phyloP scores from a whole-genome alignment of 164 flowering plant genomes.

The Euptelea pleiosperma region DNA sequence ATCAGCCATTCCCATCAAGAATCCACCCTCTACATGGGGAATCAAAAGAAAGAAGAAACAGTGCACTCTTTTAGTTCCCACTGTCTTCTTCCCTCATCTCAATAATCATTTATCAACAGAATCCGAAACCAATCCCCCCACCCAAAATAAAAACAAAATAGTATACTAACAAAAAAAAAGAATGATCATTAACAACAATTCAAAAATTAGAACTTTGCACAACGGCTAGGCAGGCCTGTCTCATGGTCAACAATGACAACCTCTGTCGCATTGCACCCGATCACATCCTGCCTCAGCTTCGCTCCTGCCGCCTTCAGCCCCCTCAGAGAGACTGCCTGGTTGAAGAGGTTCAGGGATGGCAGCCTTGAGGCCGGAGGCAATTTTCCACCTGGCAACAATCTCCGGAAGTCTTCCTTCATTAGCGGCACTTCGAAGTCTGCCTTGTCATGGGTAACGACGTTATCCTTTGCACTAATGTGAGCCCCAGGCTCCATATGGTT shows the following conservation, averaged over 20 bases:
- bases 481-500: slow-evolving; percentile 99
- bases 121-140: no score
- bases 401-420: slow-evolving; percentile 57
- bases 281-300: slow-evolving; percentile 79
- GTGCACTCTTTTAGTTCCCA: no score
- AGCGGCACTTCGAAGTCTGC: slow-evolving; percentile 85
- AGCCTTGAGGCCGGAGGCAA: slow-evolving; percentile 83
- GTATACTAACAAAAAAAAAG: slow-evolving; percentile 23
- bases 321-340: slow-evolving; percentile 73
- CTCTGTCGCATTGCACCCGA: slow-evolving; percentile 60
- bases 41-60: no score
- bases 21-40: no score
- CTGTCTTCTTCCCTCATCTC: no score
- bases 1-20: no score
- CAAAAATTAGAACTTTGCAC: slow-evolving; percentile 56
- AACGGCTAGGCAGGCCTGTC: slow-evolving; percentile 69
- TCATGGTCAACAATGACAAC: slow-evolving; percentile 63
- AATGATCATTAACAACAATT: slow-evolving; percentile 13
- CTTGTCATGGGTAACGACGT: slow-evolving; percentile 68
- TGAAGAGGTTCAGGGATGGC: slow-evolving; percentile 85
- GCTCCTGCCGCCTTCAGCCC: slow-evolving; percentile 94
- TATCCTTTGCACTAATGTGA: slow-evolving; percentile 85
- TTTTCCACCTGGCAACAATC: slow-evolving; percentile 58
- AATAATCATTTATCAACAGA: no score
- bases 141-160: no score